phyloP scores from a whole-genome alignment of 139 green algal genomes.

The Chlorella sp. region DNA sequence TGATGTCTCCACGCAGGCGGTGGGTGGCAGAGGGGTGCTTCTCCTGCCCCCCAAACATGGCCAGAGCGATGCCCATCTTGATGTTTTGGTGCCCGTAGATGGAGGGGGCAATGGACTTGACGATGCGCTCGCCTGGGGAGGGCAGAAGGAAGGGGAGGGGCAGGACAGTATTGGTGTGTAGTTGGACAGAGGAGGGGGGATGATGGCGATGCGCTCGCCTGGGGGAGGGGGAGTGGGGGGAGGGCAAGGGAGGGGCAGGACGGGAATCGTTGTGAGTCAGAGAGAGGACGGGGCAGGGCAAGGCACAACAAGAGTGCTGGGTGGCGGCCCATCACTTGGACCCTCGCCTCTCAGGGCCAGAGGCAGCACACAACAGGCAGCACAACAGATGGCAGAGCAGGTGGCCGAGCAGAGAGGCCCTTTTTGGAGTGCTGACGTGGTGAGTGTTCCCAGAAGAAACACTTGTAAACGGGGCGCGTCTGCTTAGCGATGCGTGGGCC shows the following conservation, averaged over 20 bases:
- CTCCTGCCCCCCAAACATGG: conserved; percentile 94
- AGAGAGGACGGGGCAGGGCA: too few relatives aligned
- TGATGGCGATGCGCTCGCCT: too few relatives aligned
- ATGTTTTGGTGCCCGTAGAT: conserved; percentile 99
- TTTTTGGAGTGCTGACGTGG: too few relatives aligned
- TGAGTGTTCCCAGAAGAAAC: too few relatives aligned
- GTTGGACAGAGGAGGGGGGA: too few relatives aligned
- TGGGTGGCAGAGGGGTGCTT: conserved; percentile 77
- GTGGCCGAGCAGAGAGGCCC: too few relatives aligned
- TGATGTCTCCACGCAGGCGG: conserved; percentile 96
- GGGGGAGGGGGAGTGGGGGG: not conserved
- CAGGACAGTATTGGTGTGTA: not conserved
- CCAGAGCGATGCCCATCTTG: conserved; percentile 94
- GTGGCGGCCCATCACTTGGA: not conserved
- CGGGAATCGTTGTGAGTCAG: too few relatives aligned
- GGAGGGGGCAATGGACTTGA: conserved; percentile 96
- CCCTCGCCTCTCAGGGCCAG: too few relatives aligned
- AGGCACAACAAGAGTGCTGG: too few relatives aligned
- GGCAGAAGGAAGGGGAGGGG: not conserved
- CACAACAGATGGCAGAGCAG: not conserved
- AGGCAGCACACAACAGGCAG: not conserved
- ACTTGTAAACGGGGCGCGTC: too few relatives aligned
- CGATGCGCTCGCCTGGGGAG: conserved; percentile 80
- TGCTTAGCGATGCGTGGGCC: too few relatives aligned
- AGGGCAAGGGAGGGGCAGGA: too few relatives aligned